Evolutionary conservation across 495 filamentous ascomycete genomes (phyloP), one percentile per base, ranked within the genome.

Genomic region (Aspergillus bertholletiae): DNA sequence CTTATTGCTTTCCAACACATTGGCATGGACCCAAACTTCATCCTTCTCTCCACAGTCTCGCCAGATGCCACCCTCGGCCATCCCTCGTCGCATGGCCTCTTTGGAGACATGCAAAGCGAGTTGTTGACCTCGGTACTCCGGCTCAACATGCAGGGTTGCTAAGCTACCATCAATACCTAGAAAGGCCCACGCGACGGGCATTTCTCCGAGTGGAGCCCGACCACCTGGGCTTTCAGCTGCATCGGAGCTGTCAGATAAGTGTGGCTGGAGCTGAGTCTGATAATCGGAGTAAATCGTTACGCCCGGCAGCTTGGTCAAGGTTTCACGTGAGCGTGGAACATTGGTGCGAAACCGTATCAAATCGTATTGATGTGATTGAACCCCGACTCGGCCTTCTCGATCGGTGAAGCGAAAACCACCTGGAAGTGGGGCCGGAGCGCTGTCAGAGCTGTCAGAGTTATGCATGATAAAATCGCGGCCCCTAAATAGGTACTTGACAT

Each of bases 121-220:
- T 1, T 78, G 77, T 24, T 56, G 60, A 0, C 78, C 75, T 1
- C 80, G 64, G 66, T 81, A 70, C 44, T 65, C 74, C 27, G 68
- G 62, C 48, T 80, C 71, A 43, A 82, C 79, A 61, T 80, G 75
- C 51, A 84, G 47, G 7, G 75, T 77, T 7, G 72, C 65, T 41
- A 82, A 50, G 6, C 66, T 63, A 3, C 80, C 79, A 62, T 82
- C 79, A 3, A 70, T 24, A 6, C 71, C 71, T 5, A 80, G 53
- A 54, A 79, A 84, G 0, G 59, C 70, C 69, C 70, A 75, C 8
- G 69, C 74, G 52, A 78, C 63, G 7, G 73, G 72, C 59, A 56
- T 60, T 37, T 74, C 69, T n/a, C 59, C 58, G 3, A 37, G 44
- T 15, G 54, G 46, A 7, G 20, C 46, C 26, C 23, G 7, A 1